phyloP scores from a whole-genome alignment of 306 rosid genomes.

The Dalbergia cultrata region DNA sequence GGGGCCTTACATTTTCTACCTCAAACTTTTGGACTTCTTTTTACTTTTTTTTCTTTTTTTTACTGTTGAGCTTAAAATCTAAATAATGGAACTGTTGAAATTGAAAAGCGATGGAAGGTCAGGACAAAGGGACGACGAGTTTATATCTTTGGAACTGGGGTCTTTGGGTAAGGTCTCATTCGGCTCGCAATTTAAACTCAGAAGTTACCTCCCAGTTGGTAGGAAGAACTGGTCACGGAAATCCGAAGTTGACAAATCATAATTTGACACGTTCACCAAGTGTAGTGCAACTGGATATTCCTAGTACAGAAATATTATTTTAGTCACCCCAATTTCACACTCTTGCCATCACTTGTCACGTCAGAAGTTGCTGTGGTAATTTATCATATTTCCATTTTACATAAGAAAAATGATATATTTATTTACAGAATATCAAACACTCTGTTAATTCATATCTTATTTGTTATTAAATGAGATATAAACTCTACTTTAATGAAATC shows the following conservation, averaged over 20 bases:
- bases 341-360: not conserved
- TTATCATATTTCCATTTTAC: too few relatives aligned
- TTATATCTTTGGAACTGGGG: not conserved
- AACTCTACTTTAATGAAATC: too few relatives aligned
- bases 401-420: too few relatives aligned
- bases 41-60: not conserved
- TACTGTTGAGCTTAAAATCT: not conserved
- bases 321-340: not conserved
- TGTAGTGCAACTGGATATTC: slow-evolving; percentile 9
- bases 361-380: not conserved
- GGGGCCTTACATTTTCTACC: slow-evolving; percentile 26
- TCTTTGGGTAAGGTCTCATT: not conserved
- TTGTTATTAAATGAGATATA: too few relatives aligned
- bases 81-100: not conserved
- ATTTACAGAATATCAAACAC: too few relatives aligned
- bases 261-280: slow-evolving; percentile 46
- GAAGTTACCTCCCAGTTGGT: slow-evolving; percentile 7
- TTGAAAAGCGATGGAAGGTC: not conserved
- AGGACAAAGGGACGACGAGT: slow-evolving; percentile 31
- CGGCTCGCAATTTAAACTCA: not conserved
- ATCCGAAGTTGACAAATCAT: slow-evolving; percentile 52
- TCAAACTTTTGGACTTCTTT: not conserved
- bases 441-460: too few relatives aligned
- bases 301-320: not conserved
- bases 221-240: slow-evolving; percentile 43